Percentiles rank a stretch among this genome's conserved stretches.
Conservation (phyloP, 495 filamentous ascomycete species). For the Penicillium goetzii region DNA sequence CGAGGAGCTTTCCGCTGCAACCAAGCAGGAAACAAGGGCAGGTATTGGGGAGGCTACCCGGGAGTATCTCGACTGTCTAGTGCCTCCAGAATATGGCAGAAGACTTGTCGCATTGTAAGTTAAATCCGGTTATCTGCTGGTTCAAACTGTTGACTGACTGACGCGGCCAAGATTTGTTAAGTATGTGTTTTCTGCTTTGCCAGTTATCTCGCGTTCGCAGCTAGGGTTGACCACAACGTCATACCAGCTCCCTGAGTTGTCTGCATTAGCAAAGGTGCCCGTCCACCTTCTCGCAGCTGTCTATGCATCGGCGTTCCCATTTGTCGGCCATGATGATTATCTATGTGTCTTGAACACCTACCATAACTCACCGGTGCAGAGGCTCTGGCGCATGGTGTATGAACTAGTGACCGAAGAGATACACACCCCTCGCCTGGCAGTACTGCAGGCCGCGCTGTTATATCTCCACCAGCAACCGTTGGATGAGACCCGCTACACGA, state of each 20-base stretch:
- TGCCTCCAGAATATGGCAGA: background rate
- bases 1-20: background rate
- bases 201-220: background rate
- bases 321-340: slow-evolving; percentile 38
- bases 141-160: background rate
- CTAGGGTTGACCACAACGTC: background rate
- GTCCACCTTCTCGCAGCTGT: background rate
- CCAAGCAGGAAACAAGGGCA: background rate
- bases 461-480: slow-evolving; percentile 37
- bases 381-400: slow-evolving; percentile 40
- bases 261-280: background rate
- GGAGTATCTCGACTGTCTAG: background rate
- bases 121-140: background rate
- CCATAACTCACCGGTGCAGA: slow-evolving; percentile 30
- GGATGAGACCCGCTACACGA: slow-evolving; percentile 24
- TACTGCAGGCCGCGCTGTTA: slow-evolving; percentile 40
- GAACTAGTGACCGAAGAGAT: slow-evolving; percentile 40
- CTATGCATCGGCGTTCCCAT: slow-evolving; percentile 11
- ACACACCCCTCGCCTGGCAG: slow-evolving; percentile 39
- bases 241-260: background rate
- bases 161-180: background rate
- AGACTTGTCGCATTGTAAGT: background rate
- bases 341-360: slow-evolving; percentile 39
- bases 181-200: background rate
- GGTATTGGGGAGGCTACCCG: background rate